These are phyloP conservation scores for Juglanconis sp. DNA, from an alignment of 2,329 filamentous ascomycete genomes.

Conservation along the genomic window DNA sequence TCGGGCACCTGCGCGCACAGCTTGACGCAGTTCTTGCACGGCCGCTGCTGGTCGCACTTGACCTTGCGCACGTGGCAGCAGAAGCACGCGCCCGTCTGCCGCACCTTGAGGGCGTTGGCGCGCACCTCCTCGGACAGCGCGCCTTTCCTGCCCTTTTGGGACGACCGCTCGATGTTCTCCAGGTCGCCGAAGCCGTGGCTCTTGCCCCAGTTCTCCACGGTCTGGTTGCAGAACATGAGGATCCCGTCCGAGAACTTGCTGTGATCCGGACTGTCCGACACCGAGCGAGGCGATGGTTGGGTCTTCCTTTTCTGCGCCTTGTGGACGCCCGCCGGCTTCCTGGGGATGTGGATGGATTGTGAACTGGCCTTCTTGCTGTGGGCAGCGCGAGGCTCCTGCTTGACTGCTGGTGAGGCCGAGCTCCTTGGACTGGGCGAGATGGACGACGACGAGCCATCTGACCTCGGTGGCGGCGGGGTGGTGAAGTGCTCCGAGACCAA, in stretches of 20 bases:
- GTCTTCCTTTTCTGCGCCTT: constrained; percentile 38
- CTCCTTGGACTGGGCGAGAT: constrained; percentile 20
- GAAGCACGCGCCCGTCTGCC: constrained; percentile 55
- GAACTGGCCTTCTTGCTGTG: neutral
- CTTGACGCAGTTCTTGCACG: constrained; percentile 56
- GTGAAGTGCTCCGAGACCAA: constrained; percentile 38
- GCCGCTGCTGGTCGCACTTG: constrained; percentile 53
- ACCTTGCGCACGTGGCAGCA: constrained; percentile 59
- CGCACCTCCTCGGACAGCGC: constrained; percentile 53
- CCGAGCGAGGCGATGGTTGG: constrained; percentile 13
- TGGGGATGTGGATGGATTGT: neutral
- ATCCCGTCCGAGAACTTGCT: constrained; percentile 56
- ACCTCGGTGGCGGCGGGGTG: constrained; percentile 20
- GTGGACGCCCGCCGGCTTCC: constrained; percentile 1
- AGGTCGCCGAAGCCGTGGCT: constrained; percentile 54
- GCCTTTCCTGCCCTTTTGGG: constrained; percentile 54
- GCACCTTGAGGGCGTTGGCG: constrained; percentile 51
- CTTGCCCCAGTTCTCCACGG: constrained; percentile 30
- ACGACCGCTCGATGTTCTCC: constrained; percentile 46
- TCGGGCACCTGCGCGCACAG: constrained; percentile 48
- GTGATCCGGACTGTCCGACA: constrained; percentile 24
- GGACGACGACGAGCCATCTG: constrained; percentile 8
- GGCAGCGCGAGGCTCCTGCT: constrained; percentile 18
- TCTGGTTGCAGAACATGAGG: constrained; percentile 49
- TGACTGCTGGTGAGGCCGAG: constrained; percentile 26